A percentile compares a stretch with the other conserved stretches of the same genome.
phyloP scores from a whole-genome alignment of 1,139 yeast species.

The Hyphopichia pseudoburtonii region DNA sequence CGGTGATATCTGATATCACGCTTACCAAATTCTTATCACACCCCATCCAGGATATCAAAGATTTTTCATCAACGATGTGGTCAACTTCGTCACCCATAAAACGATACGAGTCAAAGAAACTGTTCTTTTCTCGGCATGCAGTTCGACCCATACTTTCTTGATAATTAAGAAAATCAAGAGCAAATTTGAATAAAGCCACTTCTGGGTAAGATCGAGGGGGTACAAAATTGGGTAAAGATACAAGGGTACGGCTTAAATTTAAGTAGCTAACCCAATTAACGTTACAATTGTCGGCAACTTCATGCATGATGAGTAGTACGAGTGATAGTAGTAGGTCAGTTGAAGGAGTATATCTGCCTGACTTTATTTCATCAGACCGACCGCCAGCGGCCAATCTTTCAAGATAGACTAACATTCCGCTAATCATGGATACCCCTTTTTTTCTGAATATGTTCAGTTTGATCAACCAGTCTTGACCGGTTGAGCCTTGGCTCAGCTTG shows the following conservation, averaged over 20 bases:
- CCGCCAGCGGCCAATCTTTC: background rate
- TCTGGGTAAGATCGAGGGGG: constrained; percentile 17
- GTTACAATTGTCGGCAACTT: constrained; percentile 29
- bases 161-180: constrained; percentile 28
- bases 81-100: constrained; percentile 13
- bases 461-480: constrained; percentile 17
- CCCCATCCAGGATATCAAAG: constrained; percentile 24
- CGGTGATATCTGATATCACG: constrained; percentile 35
- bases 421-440: background rate
- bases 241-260: constrained; percentile 18
- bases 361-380: background rate
- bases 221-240: constrained; percentile 17
- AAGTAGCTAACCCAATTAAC: constrained; percentile 25
- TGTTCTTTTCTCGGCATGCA: constrained; percentile 30
- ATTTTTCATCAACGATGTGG: constrained; percentile 5
- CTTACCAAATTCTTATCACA: constrained; percentile 27
- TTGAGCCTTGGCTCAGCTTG: constrained; percentile 12
- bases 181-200: constrained; percentile 21
- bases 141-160: constrained; percentile 36
- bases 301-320: constrained; percentile 25
- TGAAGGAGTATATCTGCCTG: constrained; percentile 5
- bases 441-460: constrained; percentile 18
- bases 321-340: constrained; percentile 23
- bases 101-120: constrained; percentile 20
- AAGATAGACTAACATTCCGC: background rate